Base-by-base conservation (phyloP, 441 rosid genomes). In the Adansonia madagascariensis region DNA sequence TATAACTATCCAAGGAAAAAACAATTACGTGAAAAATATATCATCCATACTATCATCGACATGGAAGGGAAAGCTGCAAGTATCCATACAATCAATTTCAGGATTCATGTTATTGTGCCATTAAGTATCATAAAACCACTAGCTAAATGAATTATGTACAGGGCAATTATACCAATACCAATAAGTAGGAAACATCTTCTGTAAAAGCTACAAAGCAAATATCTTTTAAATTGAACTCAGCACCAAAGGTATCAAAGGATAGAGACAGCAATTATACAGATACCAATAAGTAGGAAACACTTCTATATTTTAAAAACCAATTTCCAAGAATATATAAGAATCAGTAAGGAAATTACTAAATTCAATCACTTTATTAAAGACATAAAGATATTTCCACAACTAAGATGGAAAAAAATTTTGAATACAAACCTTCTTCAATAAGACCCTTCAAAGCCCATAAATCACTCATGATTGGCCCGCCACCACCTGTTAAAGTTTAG, bases 371-470 rank as follows among this genome's bases (percentile, higher is more conserved):
- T 55, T 39, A 35, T 49, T 71, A 17, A 53, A 55, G 49, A 71
- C 24, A 56, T 67, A 41, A 56, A 22, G 49, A 20, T 50, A 62
- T 60, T 59, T n/a, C 1, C 67, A 47, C 3, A 1, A 43, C 0
- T 47, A 67, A 41, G 47, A 57, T 44, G 41, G 73, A 24, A 72
- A 73, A 14, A 75, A 27, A 75, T 11, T 27, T 71, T 61, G 75
- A 78, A 62, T 57, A 75, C 46, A 62, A 64, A 97, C 99, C 99
- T 90, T 91, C 98, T 78, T 94, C 98, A 70, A 93, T 91, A 46
- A 97, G 89, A 75, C 98, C 99, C 91, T 94, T 97, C 85, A 97
- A 82, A 83, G 99, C 99, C 98, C 99, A 97, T 79, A 97, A 87
- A 86, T 97, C 99, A 86, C 97, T 94, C 98, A 97, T 93, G 85